Base-by-base conservation (phyloP, 78 protist genomes). In the Dictyostelium intermedium region DNA sequence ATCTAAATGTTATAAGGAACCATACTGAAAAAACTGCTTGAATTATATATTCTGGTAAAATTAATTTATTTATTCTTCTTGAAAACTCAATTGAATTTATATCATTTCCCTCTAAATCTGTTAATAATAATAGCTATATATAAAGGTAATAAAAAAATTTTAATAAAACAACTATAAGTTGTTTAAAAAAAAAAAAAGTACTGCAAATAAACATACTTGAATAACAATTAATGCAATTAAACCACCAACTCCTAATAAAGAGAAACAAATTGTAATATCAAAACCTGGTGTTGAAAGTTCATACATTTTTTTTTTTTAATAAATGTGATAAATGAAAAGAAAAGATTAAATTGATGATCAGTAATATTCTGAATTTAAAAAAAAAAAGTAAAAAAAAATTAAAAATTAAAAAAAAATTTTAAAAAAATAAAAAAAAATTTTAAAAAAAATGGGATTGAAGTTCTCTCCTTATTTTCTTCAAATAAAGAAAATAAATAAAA, bases 91-190 rank as follows among this genome's bases (percentile, higher is more conserved):
- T 89, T 63, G 93, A 89, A 45, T 78, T 89, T 43, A 89, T 89
- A 80, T 89, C 93, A 89, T 89, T 89, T 89, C 87, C 86, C 47
- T 89, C 93, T 34, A 89, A 80, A 69, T 89, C 93, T 66, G 93
- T 89, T 39, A 89, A 89, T 30, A 89, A 50, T 5, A 89, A 32
- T 89, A 89, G 70, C 93, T 89, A 32, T 41, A 37, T 20, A 18
- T 45, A 45, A 4, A 50, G 13, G 3, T 3, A 50, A 50, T 10
- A 16, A 50, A 50, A 50, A 18, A 50, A 16, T 16, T 16, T 50
- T 50, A 50, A 50, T 1, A 50, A 50, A 50, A 47, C 10, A 47
- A 47, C 56, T 47, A 47, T 11, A 47, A 10, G 56, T 7, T 13
- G 14, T 7, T 7, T 11, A 45, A 45, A 73, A 27, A 63, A 16